A percentile compares a stretch with the other conserved stretches of the same genome.
Evolutionary conservation across 108 stramenopile species (phyloP).

Genomic region (Skeletonema potamos): DNA sequence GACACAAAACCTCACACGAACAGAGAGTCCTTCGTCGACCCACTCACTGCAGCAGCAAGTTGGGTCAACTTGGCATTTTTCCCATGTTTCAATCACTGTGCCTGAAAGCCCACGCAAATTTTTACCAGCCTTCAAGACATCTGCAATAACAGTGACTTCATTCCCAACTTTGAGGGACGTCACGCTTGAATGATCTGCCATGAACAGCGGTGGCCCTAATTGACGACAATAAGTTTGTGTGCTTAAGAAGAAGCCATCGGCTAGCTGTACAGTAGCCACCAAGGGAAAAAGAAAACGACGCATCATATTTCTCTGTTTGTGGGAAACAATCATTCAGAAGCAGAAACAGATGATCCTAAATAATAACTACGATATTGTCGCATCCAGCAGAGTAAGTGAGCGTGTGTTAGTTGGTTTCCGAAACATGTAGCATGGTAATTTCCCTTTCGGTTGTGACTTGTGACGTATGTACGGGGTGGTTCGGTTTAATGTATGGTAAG

Average conservation of each 20-base stretch:
- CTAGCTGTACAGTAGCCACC: background rate
- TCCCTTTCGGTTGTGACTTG: too few species aligned
- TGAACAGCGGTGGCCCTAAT: background rate
- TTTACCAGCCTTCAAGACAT: slow-evolving; percentile 48
- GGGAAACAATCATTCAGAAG: too few species aligned
- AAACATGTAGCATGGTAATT: too few species aligned
- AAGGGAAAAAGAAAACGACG: too few species aligned
- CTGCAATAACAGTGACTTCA: slow-evolving; percentile 54
- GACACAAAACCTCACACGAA: slow-evolving; percentile 56
- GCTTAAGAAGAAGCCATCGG: background rate
- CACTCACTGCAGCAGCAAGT: slow-evolving; percentile 86
- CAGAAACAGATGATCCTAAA: too few species aligned
- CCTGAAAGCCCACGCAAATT: slow-evolving; percentile 58
- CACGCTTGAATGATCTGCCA: slow-evolving; percentile 63
- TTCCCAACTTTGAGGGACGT: slow-evolving; percentile 66
- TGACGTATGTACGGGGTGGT: too few species aligned
- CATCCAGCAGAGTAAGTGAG: too few species aligned
- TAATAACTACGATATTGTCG: too few species aligned
- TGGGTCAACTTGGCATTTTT: slow-evolving; percentile 85
- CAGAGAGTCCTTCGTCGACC: slow-evolving; percentile 62
- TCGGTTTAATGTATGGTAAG: too few species aligned
- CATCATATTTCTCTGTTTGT: too few species aligned
- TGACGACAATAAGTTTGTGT: background rate
- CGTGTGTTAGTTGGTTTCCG: too few species aligned
- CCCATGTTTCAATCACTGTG: slow-evolving; percentile 74